These are phyloP conservation scores for Syzygium aqueum DNA, from an alignment of 345 rosid species.

Conservation along the genomic window DNA sequence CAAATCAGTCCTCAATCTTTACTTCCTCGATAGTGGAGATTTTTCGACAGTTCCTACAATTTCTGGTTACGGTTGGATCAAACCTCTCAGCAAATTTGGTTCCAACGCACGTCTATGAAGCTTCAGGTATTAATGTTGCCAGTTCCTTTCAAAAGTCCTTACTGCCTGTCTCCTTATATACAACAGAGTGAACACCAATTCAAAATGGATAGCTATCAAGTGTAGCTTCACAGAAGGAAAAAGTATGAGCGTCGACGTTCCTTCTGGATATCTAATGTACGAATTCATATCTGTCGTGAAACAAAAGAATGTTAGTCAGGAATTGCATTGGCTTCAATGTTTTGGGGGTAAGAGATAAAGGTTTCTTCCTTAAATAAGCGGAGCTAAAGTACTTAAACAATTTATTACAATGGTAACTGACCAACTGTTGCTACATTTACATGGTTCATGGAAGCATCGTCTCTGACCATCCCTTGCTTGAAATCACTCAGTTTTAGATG, in stretches of 20 bases:
- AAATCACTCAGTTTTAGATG: background rate
- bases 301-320: background rate
- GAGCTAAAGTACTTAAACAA: background rate
- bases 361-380: background rate
- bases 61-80: slow-evolving; percentile 83
- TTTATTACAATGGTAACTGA: background rate
- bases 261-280: background rate
- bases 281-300: background rate
- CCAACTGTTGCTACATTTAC: background rate
- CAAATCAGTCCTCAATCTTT: slow-evolving; percentile 78
- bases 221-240: background rate
- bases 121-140: slow-evolving; percentile 37
- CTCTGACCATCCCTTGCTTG: background rate
- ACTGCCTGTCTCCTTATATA: background rate
- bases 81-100: slow-evolving; percentile 82
- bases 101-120: slow-evolving; percentile 57
- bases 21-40: slow-evolving; percentile 78
- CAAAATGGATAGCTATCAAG: background rate
- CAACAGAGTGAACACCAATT: background rate
- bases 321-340: background rate
- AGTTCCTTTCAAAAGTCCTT: background rate
- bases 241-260: background rate
- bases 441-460: background rate
- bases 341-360: background rate
- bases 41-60: slow-evolving; percentile 49